Percentiles rank a stretch among this genome's conserved stretches.
Conservation (phyloP, 805 yeast species). For the Saccharomyces cerevisiae region DNA sequence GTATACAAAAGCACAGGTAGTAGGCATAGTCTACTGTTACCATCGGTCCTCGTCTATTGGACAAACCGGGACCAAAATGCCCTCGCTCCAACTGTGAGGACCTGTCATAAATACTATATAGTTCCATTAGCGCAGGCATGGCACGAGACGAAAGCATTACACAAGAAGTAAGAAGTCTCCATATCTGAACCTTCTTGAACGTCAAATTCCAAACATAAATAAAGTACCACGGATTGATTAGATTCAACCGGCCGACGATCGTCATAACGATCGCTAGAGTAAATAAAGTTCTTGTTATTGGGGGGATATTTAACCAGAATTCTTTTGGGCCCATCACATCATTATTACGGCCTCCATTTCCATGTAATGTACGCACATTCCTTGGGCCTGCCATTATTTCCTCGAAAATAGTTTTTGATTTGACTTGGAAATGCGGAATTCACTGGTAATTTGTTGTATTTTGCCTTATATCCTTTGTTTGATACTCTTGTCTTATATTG, state of each 20-base stretch:
- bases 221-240: slow-evolving; percentile 21
- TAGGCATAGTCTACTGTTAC: slow-evolving; percentile 19
- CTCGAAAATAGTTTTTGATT: neutral
- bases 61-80: slow-evolving; percentile 7
- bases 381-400: neutral
- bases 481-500: neutral
- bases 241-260: slow-evolving; percentile 32
- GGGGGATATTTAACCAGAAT: slow-evolving; percentile 39
- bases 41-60: slow-evolving; percentile 9
- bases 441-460: neutral
- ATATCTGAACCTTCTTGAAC: slow-evolving; percentile 16
- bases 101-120: slow-evolving; percentile 23
- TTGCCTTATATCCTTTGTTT: neutral
- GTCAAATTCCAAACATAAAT: slow-evolving; percentile 15
- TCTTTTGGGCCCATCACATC: slow-evolving; percentile 3
- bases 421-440: neutral
- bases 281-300: slow-evolving; percentile 51
- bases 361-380: neutral
- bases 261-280: slow-evolving; percentile 40
- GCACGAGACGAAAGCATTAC: slow-evolving; percentile 18
- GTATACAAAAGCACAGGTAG: slow-evolving; percentile 19
- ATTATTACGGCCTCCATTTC: neutral
- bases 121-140: slow-evolving; percentile 21
- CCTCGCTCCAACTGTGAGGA: slow-evolving; percentile 21
- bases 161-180: slow-evolving; percentile 25